Conservation (phyloP, 371 early-diverging fungal species). For the Apophysomyces variabilis region DNA sequence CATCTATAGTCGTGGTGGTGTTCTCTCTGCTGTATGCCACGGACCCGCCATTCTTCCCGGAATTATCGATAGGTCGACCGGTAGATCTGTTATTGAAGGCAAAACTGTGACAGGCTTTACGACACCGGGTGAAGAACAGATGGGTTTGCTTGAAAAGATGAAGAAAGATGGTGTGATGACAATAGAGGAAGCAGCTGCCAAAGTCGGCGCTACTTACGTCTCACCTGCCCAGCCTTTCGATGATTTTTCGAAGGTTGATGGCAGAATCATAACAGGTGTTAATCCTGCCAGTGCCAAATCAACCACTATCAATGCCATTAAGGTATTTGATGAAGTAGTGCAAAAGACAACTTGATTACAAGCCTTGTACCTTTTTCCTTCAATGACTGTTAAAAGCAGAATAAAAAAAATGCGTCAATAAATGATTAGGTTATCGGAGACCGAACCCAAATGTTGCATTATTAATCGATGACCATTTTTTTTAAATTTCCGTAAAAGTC, state of each 20-base stretch:
- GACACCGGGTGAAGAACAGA: constrained; percentile 42
- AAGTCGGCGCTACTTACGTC: constrained; percentile 43
- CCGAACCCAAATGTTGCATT: too few species aligned
- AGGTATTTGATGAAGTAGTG: constrained; percentile 33
- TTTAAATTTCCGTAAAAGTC: too few species aligned
- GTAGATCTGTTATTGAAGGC: constrained; percentile 48
- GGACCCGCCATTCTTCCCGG: constrained; percentile 58
- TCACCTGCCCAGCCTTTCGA: constrained; percentile 51
- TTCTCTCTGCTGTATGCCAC: constrained; percentile 60
- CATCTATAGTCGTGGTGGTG: constrained; percentile 59
- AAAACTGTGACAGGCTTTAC: constrained; percentile 57
- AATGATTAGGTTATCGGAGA: too few species aligned
- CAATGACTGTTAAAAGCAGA: not conserved
- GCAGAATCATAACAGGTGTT: constrained; percentile 53
- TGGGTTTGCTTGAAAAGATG: constrained; percentile 39
- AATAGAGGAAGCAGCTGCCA: constrained; percentile 38
- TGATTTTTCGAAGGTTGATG: constrained; percentile 43
- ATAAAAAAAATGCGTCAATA: not conserved
- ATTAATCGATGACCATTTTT: too few species aligned
- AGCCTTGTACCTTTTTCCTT: not conserved
- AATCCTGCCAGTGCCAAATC: constrained; percentile 59
- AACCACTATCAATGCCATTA: constrained; percentile 51
- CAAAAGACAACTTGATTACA: not conserved
- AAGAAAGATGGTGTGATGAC: constrained; percentile 41
- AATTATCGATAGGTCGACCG: constrained; percentile 43